These are phyloP conservation scores for Fusarium bulbicola DNA, from an alignment of 2,329 filamentous ascomycete genomes.

Conservation along the genomic window DNA sequence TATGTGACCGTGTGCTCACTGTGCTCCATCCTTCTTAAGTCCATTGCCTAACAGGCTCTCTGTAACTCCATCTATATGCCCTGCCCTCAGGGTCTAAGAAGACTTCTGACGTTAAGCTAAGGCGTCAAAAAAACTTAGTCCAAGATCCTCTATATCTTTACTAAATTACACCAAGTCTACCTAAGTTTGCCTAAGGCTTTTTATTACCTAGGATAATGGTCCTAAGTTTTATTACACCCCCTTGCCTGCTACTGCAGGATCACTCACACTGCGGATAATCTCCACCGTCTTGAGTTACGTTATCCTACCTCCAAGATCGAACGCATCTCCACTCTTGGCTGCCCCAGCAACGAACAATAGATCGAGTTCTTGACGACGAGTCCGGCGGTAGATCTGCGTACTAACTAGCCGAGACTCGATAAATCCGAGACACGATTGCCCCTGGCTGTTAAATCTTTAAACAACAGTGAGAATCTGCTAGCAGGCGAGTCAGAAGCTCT, in stretches of 20 bases:
- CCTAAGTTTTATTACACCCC: too few species aligned
- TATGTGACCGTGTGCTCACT: neutral
- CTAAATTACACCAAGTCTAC: too few species aligned
- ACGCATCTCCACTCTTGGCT: neutral
- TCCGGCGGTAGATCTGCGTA: constrained; percentile 11
- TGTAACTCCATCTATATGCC: neutral
- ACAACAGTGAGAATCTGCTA: constrained; percentile 1
- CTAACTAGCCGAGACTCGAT: constrained; percentile 12
- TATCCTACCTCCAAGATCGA: neutral
- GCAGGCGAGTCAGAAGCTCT: neutral
- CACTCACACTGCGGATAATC: neutral
- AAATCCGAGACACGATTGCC: constrained; percentile 16
- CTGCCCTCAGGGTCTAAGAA: neutral
- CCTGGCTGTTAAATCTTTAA: neutral
- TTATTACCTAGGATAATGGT: too few species aligned
- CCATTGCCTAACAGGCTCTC: neutral
- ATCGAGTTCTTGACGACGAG: neutral
- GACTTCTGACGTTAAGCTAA: too few species aligned
- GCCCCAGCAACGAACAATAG: constrained; percentile 20
- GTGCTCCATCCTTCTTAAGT: neutral
- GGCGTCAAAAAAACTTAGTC: too few species aligned
- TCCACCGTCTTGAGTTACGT: neutral
- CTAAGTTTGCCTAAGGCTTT: too few species aligned
- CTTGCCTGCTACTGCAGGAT: neutral
- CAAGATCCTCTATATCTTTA: too few species aligned